Evolutionary conservation across 225 moss, liverwort and hornwort species (phyloP), one percentile per base, ranked within the genome.

Genomic region (Lunularia cruciata): DNA sequence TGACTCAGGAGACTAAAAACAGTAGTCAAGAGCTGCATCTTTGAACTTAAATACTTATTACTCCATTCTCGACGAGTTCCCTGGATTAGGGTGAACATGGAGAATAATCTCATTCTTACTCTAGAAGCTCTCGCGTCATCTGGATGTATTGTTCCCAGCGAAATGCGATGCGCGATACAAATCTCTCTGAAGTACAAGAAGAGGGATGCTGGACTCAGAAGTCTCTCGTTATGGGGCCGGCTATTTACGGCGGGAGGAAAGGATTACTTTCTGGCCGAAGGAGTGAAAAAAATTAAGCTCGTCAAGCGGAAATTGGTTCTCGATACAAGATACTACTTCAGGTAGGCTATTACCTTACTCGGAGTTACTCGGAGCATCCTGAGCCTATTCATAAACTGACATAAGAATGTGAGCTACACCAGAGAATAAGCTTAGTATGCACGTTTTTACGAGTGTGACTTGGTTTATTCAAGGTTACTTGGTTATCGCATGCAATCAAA

Each of bases 171-270:
- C 20, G 98, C 87, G 12, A 71, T 93, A 40, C 83, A 85, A 45
- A 71, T 99, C 39, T 93, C 93, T 71, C 80, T 99, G 56, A 89
- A 89, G 74, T 82, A 93, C 69, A 93, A 99, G 80, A 89, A 77
- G 63, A 80, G 75, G 52, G 93, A 99, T 67, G 93, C 91, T 5
- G 91, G 98, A 47, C 78, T 99, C 76, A 81, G 82, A 48, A 88
- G 79, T 8, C 69, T 99, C 4, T 85, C 89, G n/a, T 60, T 93
- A 1, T 93, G 91, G 91, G 93, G 98, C 22, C 74, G 91, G 16
- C 75, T 99, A 22, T 88, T 86, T 58, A 93, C 93, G 15, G 30
- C 81, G 52, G 81, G 85, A 26, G 98, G 98, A 53, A 91, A 91
- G 65, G 91, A 91, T 31, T 99, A 99, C 74, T 83, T 88, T 52